Percentiles rank a stretch among this genome's conserved stretches.
These are phyloP conservation scores for Boletus patriciae DNA, from an alignment of 768 basidiomycete species.

Conservation along the genomic window DNA sequence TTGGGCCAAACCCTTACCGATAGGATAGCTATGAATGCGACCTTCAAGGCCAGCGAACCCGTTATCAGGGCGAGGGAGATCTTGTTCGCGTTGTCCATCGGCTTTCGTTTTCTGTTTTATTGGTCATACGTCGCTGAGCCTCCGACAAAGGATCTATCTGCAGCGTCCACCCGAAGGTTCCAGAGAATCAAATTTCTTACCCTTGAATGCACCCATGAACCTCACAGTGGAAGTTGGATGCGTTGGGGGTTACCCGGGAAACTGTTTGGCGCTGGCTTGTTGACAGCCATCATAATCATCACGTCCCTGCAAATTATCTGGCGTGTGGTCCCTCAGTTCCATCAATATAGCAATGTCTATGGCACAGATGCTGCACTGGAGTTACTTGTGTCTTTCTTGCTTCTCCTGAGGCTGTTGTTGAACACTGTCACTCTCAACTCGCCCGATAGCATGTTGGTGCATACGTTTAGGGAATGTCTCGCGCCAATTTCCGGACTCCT, in stretches of 20 bases:
- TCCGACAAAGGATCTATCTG: slow-evolving; percentile 36
- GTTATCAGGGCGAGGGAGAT: slow-evolving; percentile 58
- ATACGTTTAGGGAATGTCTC: slow-evolving; percentile 46
- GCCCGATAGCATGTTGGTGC: slow-evolving; percentile 40
- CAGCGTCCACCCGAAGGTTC: slow-evolving; percentile 30
- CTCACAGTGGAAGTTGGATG: slow-evolving; percentile 63
- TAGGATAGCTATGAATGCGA: slow-evolving; percentile 31
- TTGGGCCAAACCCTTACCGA: slow-evolving; percentile 52
- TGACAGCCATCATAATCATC: slow-evolving; percentile 46
- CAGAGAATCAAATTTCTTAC: slow-evolving; percentile 14
- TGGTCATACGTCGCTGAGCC: slow-evolving; percentile 65
- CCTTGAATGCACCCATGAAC: slow-evolving; percentile 16
- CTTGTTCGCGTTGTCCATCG: slow-evolving; percentile 54
- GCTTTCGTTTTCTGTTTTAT: slow-evolving; percentile 62
- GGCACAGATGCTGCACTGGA: slow-evolving; percentile 57
- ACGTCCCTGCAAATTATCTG: slow-evolving; percentile 63
- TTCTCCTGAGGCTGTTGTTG: slow-evolving; percentile 61
- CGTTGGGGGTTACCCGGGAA: slow-evolving; percentile 61
- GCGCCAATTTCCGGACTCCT: slow-evolving; percentile 53
- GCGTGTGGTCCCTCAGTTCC: slow-evolving; percentile 46
- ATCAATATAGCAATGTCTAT: slow-evolving; percentile 49
- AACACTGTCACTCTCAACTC: slow-evolving; percentile 48
- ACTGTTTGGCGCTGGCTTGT: slow-evolving; percentile 50
- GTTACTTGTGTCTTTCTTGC: slow-evolving; percentile 55
- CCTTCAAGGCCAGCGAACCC: slow-evolving; percentile 25